These are phyloP conservation scores for Heliosperma pusillum DNA, from an alignment of 148 eudicot species.

Conservation along the genomic window DNA sequence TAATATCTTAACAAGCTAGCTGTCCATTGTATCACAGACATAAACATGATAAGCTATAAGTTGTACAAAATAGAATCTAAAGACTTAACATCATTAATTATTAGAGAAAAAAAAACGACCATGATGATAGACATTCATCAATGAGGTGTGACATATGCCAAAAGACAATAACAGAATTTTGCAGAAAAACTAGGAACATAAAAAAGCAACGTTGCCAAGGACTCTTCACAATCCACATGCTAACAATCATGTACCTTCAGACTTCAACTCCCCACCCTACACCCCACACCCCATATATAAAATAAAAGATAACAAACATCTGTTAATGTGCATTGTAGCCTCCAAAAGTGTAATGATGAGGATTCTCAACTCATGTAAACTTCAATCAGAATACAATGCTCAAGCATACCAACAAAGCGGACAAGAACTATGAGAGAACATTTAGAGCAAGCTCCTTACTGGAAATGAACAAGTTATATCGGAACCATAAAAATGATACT, in stretches of 20 bases:
- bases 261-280: too few relatives aligned
- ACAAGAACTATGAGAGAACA: not conserved
- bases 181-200: not conserved
- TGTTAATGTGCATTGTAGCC: not conserved
- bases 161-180: not conserved
- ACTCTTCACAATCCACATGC: not conserved
- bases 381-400: not conserved
- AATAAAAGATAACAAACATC: not conserved
- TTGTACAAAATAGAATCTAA: not conserved
- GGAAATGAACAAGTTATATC: slow-evolving; percentile 98
- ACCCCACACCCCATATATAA: too few relatives aligned
- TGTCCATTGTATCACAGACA: not conserved
- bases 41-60: not conserved
- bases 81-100: not conserved
- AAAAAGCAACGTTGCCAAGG: not conserved
- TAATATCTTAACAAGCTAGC: not conserved
- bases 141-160: not conserved
- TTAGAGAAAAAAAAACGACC: not conserved
- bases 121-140: not conserved
- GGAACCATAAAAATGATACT: slow-evolving; percentile 93
- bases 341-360: not conserved
- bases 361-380: not conserved
- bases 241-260: not conserved
- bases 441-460: slow-evolving; percentile 33
- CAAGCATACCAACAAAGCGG: not conserved